Conservation (phyloP, 2,329 filamentous ascomycete species). For the Monosporascus sp. region DNA sequence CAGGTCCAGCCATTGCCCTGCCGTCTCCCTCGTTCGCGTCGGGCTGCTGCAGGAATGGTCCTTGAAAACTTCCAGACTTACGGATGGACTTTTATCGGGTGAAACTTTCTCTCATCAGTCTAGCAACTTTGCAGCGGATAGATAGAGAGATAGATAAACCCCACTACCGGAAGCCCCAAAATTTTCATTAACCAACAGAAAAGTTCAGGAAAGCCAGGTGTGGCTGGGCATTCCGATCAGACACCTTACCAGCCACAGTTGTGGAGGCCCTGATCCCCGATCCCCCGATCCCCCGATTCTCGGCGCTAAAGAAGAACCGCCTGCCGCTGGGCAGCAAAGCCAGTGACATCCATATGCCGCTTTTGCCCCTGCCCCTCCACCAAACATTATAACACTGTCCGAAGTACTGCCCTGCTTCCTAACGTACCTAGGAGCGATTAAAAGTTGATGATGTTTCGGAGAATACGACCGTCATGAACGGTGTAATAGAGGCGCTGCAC, state of each 20-base stretch:
- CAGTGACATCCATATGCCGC: neutral
- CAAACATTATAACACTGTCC: too few species aligned
- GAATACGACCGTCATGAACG: conserved; percentile 59
- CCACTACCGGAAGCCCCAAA: neutral
- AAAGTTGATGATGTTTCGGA: conserved; percentile 19
- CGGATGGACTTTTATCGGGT: neutral
- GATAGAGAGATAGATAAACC: conserved; percentile 9
- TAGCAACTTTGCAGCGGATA: neutral
- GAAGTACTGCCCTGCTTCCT: too few species aligned
- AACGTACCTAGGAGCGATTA: neutral
- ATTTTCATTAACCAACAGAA: neutral
- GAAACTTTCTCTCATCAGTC: neutral
- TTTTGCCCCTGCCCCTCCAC: conserved; percentile 8
- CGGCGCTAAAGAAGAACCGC: too few species aligned
- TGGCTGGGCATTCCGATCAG: too few species aligned
- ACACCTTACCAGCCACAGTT: neutral
- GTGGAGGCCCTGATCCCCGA: neutral
- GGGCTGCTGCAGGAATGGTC: neutral
- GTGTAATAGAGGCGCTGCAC: conserved; percentile 90
- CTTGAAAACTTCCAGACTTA: neutral
- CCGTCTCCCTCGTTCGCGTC: neutral
- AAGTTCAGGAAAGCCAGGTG: too few species aligned
- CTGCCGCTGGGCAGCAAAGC: too few species aligned
- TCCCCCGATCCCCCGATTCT: too few species aligned
- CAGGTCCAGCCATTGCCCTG: conserved; percentile 29